Evolutionary conservation across 1,284 basidiomycete genomes (phyloP).

Genomic region (Heimioporus retisporus): DNA sequence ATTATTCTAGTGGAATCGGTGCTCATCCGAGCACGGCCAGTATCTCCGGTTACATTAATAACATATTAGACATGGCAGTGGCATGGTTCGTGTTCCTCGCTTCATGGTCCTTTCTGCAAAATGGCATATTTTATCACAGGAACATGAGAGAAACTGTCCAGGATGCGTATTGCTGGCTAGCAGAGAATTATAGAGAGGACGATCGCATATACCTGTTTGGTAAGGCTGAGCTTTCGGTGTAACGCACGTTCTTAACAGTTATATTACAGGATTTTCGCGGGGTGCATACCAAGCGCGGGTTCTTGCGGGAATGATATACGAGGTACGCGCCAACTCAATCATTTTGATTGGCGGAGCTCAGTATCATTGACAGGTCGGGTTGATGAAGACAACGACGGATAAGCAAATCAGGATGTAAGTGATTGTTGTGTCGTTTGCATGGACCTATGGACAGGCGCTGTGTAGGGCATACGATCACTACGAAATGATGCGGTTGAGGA

Average conservation of each 20-base stretch:
- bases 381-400: slow-evolving; percentile 33
- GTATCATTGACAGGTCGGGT: slow-evolving; percentile 27
- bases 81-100: too few relatives aligned
- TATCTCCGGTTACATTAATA: too few relatives aligned
- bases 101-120: too few relatives aligned
- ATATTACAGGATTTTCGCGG: slow-evolving; percentile 51
- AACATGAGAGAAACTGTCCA: slow-evolving; percentile 38
- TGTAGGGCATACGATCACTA: slow-evolving; percentile 41
- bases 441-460: too few relatives aligned
- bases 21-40: too few relatives aligned
- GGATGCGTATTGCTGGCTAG: slow-evolving; percentile 52
- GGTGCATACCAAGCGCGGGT: slow-evolving; percentile 58
- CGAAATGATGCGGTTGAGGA: slow-evolving; percentile 21
- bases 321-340: slow-evolving; percentile 28
- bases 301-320: slow-evolving; percentile 54
- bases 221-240: slow-evolving; percentile 14
- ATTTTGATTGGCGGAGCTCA: background rate
- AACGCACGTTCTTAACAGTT: background rate
- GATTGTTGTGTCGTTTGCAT: background rate
- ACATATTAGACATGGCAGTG: too few relatives aligned
- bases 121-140: slow-evolving; percentile 17
- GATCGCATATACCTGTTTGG: slow-evolving; percentile 28
- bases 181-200: slow-evolving; percentile 21
- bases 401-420: slow-evolving; percentile 36
- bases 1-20: too few relatives aligned